Conservation (phyloP, 208 protist species). For the Crithidia bombi region DNA sequence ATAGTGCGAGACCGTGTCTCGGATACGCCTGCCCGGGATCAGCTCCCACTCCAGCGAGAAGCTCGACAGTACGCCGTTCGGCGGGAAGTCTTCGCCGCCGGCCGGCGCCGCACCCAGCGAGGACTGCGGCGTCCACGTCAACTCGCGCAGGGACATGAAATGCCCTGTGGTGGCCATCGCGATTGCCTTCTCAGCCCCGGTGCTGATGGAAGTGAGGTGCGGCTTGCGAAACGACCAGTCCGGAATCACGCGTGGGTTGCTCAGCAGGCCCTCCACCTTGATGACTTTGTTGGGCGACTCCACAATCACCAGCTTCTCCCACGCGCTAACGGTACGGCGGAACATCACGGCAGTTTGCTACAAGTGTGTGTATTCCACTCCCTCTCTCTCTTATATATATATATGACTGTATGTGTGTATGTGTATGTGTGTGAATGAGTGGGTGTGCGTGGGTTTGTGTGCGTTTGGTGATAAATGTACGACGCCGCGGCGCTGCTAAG, state of each 20-base stretch:
- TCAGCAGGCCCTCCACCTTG: constrained; percentile 86
- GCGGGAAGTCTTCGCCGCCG: constrained; percentile 44
- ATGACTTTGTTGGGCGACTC: constrained; percentile 94
- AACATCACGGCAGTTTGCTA: constrained; percentile 46
- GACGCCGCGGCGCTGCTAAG: too few species aligned
- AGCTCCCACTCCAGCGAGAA: constrained; percentile 84
- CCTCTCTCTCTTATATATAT: too few species aligned
- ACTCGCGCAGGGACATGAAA: constrained; percentile 86
- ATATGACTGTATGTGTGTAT: too few species aligned
- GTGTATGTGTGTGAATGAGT: background rate
- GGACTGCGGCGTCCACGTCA: constrained; percentile 63
- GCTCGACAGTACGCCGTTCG: constrained; percentile 62
- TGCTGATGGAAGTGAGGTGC: constrained; percentile 47
- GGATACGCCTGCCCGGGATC: constrained; percentile 73
- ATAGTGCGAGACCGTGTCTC: constrained; percentile 82
- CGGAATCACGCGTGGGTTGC: constrained; percentile 74
- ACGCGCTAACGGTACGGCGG: constrained; percentile 49
- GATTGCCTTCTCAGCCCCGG: constrained; percentile 69
- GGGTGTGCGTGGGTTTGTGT: too few species aligned
- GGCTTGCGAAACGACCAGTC: constrained; percentile 83
- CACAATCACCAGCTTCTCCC: constrained; percentile 90
- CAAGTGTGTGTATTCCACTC: background rate
- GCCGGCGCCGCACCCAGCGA: background rate
- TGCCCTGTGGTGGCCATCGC: constrained; percentile 90
- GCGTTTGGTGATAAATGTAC: too few species aligned